Conservation (phyloP, 78 protist genomes). For the Dictyostelium purpureum region DNA sequence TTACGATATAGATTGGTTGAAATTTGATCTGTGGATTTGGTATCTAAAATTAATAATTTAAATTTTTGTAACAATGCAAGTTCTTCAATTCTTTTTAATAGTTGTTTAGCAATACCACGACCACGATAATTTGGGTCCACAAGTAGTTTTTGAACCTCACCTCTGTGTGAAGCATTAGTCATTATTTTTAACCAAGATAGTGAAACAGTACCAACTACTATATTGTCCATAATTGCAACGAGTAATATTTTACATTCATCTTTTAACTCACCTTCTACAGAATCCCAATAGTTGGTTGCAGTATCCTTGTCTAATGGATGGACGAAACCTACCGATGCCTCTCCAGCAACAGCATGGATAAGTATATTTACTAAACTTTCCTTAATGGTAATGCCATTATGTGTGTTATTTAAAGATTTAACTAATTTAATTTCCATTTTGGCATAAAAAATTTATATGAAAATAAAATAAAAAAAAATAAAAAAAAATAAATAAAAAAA, state of each 20-base stretch:
- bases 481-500: too few species aligned
- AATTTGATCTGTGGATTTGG: neutral
- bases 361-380: neutral
- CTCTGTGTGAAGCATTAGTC: neutral
- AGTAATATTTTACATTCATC: neutral
- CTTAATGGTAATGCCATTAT: neutral
- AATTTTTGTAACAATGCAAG: neutral
- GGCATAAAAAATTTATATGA: too few species aligned
- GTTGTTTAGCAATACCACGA: neutral
- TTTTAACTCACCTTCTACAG: neutral
- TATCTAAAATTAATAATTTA: conserved; percentile 1
- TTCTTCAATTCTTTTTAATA: neutral
- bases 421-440: neutral
- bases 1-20: neutral
- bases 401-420: neutral
- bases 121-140: neutral
- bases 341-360: neutral
- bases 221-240: neutral
- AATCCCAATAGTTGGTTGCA: neutral
- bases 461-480: too few species aligned
- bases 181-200: neutral
- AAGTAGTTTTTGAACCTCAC: conserved; percentile 2
- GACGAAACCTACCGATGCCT: neutral
- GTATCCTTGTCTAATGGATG: neutral
- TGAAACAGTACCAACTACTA: neutral